phyloP scores from a whole-genome alignment of 805 yeast genomes.

The Metschnikowia shivogae region DNA sequence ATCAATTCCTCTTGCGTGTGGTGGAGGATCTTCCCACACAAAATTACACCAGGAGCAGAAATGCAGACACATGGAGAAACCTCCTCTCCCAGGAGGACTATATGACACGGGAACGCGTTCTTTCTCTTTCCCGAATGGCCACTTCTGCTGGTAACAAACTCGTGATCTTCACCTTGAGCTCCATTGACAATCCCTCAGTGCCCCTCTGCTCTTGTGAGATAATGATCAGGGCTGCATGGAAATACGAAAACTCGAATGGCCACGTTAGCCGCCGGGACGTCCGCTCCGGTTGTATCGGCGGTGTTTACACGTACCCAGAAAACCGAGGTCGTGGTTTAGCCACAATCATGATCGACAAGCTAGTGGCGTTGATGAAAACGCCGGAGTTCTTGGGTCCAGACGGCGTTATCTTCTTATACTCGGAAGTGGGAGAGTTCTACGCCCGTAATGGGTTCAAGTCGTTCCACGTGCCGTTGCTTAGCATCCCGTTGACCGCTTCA shows the following conservation, averaged over 20 bases:
- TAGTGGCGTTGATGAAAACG: conserved; percentile 24
- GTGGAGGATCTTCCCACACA: conserved; percentile 24
- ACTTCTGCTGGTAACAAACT: conserved; percentile 16
- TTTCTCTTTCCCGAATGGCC: conserved; percentile 25
- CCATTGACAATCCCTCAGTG: conserved; percentile 16
- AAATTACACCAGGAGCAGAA: conserved; percentile 32
- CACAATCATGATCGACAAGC: conserved; percentile 35
- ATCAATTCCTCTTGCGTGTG: conserved; percentile 14
- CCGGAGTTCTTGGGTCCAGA: conserved; percentile 23
- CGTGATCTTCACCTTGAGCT: conserved; percentile 24
- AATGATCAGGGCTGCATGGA: conserved; percentile 28
- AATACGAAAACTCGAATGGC: conserved; percentile 16
- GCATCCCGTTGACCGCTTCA: conserved; percentile 18
- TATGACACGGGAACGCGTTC: conserved; percentile 29
- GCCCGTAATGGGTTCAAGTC: conserved; percentile 36
- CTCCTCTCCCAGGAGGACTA: conserved; percentile 31
- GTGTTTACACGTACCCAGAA: conserved; percentile 37
- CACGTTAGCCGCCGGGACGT: conserved; percentile 18
- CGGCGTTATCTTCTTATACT: conserved; percentile 37
- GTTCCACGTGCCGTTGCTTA: conserved; percentile 30
- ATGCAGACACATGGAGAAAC: conserved; percentile 36
- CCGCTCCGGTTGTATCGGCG: conserved; percentile 38
- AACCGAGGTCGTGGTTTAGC: conserved; percentile 38
- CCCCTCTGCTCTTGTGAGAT: conserved; percentile 35
- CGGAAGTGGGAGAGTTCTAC: conserved; percentile 44